A percentile compares a stretch with the other conserved stretches of the same genome.
These are phyloP conservation scores for Thraustochytrium sp. DNA, from an alignment of 352 stramenopile genomes.

Conservation along the genomic window DNA sequence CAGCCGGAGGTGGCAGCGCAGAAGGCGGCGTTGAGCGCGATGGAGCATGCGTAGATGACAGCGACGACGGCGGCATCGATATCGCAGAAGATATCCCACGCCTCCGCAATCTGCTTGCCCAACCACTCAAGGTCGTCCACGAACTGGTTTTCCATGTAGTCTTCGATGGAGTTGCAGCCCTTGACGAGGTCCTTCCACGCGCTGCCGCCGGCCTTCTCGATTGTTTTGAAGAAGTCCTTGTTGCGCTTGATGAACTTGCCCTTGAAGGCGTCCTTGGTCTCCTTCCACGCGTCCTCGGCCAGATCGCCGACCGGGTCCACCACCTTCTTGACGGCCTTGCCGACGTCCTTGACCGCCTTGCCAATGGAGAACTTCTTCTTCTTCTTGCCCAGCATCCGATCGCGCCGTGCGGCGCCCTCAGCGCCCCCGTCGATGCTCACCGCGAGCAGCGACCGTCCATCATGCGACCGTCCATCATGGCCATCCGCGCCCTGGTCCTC, in stretches of 20 bases:
- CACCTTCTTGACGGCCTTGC: neutral
- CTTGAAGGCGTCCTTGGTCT: neutral
- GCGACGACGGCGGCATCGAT: neutral
- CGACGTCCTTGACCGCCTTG: neutral
- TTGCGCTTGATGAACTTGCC: neutral
- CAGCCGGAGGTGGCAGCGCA: neutral
- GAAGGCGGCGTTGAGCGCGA: neutral
- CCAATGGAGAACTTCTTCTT: neutral
- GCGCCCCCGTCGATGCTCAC: neutral
- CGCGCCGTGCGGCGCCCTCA: neutral
- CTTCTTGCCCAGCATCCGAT: neutral
- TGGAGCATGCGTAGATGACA: neutral
- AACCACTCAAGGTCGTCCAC: conserved; percentile 27
- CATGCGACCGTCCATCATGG: no score
- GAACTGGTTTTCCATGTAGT: conserved; percentile 23
- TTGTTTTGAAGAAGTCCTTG: neutral
- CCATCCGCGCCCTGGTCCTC: no score
- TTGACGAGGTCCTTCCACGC: neutral
- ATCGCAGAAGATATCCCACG: neutral
- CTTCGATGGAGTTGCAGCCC: neutral
- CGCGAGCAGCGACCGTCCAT: neutral
- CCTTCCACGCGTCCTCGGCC: neutral
- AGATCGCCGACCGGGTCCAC: neutral
- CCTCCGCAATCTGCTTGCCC: neutral
- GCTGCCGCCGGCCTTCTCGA: neutral